Percentiles rank a stretch among this genome's conserved stretches.
These are phyloP conservation scores for Curvularia sp. DNA, from an alignment of 2,329 filamentous ascomycete genomes.

Conservation along the genomic window DNA sequence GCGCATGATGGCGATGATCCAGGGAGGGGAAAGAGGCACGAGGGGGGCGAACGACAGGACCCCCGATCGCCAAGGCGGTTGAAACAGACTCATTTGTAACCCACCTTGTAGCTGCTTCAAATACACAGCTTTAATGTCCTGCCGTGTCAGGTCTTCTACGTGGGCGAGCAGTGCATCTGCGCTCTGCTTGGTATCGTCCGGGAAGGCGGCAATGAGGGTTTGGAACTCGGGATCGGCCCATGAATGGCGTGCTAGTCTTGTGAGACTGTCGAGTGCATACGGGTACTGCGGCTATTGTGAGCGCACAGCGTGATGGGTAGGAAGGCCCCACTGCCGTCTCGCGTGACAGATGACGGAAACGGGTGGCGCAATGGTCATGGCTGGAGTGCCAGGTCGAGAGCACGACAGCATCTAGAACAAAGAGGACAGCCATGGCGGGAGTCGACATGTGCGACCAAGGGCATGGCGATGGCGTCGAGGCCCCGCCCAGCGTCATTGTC, in stretches of 20 bases:
- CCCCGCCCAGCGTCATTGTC: slow-evolving; percentile 31
- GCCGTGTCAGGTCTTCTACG: slow-evolving; percentile 72
- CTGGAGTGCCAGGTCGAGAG: slow-evolving; percentile 28
- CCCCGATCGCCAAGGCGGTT: slow-evolving; percentile 11
- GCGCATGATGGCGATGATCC: slow-evolving; percentile 28
- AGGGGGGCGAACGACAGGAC: slow-evolving; percentile 9
- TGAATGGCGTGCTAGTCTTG: slow-evolving; percentile 67
- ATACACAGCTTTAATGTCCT: slow-evolving; percentile 77
- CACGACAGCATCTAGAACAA: slow-evolving; percentile 21
- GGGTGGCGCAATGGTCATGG: slow-evolving; percentile 26
- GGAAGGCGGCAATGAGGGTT: slow-evolving; percentile 74
- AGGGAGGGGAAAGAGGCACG: slow-evolving; percentile 12
- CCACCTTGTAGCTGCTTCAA: slow-evolving; percentile 74
- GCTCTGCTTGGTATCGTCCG: slow-evolving; percentile 66
- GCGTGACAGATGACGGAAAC: slow-evolving; percentile 42
- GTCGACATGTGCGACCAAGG: slow-evolving; percentile 33
- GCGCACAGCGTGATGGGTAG: slow-evolving; percentile 28
- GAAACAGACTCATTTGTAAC: slow-evolving; percentile 28
- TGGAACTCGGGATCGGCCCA: slow-evolving; percentile 72
- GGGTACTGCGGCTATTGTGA: slow-evolving; percentile 69
- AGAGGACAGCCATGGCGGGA: slow-evolving; percentile 31
- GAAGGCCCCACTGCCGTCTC: slow-evolving; percentile 26
- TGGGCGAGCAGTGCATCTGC: slow-evolving; percentile 69
- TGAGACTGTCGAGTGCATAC: slow-evolving; percentile 73
- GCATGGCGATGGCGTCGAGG: slow-evolving; percentile 28